These are phyloP conservation scores for Infundibulicybe gibba DNA, from an alignment of 768 basidiomycete genomes.

Conservation along the genomic window DNA sequence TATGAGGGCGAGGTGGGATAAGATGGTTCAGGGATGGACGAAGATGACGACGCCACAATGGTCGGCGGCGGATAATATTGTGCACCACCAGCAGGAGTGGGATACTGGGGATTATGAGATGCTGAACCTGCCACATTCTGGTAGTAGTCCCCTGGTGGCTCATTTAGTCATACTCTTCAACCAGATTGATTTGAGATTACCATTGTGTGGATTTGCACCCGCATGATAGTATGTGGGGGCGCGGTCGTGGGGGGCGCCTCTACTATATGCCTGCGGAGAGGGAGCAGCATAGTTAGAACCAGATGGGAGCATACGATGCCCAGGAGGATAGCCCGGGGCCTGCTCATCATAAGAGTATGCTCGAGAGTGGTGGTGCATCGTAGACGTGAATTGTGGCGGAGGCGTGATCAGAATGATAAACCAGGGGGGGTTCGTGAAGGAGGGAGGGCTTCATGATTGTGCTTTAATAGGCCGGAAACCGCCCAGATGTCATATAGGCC, in stretches of 20 bases:
- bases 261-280: constrained; percentile 9
- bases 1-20: constrained; percentile 16
- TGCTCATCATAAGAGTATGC: constrained; percentile 39
- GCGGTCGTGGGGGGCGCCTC: constrained; percentile 25
- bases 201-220: too few species aligned
- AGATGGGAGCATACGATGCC: constrained; percentile 20
- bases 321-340: constrained; percentile 22
- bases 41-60: constrained; percentile 16
- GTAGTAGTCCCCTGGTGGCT: constrained; percentile 15
- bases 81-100: constrained; percentile 13
- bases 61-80: constrained; percentile 18
- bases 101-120: constrained; percentile 23
- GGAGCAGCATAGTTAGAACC: constrained; percentile 24
- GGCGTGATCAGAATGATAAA: constrained; percentile 13
- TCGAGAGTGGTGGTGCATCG: constrained; percentile 25
- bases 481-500: constrained; percentile 33
- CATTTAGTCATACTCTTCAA: too few species aligned
- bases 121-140: constrained; percentile 35
- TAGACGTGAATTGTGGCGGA: constrained; percentile 20
- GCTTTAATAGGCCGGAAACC: constrained; percentile 45
- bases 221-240: constrained; percentile 31
- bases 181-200: too few species aligned
- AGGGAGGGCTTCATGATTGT: constrained; percentile 10
- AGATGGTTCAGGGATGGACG: constrained; percentile 8
- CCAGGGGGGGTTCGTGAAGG: constrained; percentile 6